These are phyloP conservation scores for Acacia melanoxylon DNA, from an alignment of 306 rosid genomes.

Conservation along the genomic window DNA sequence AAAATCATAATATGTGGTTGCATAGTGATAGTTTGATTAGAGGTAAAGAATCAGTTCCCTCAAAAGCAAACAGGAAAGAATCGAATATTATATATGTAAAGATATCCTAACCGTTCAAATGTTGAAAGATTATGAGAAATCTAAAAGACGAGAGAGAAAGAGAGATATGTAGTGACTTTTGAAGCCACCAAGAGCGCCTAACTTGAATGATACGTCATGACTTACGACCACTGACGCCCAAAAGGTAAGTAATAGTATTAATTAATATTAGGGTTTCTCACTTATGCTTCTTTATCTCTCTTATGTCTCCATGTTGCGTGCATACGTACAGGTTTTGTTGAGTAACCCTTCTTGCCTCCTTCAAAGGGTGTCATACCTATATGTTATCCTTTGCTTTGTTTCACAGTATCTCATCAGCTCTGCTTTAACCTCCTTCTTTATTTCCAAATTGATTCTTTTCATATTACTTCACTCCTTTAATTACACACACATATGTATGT, in stretches of 20 bases:
- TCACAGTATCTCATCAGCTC: neutral
- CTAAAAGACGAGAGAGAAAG: neutral
- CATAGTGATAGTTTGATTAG: neutral
- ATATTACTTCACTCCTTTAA: slow-evolving; percentile 22
- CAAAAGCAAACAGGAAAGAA: slow-evolving; percentile 16
- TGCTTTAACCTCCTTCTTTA: neutral
- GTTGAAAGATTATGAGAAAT: slow-evolving; percentile 31
- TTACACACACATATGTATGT: neutral
- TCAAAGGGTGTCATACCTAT: slow-evolving; percentile 18
- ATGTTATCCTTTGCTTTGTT: neutral
- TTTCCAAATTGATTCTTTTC: slow-evolving; percentile 5
- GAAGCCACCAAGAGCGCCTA: slow-evolving; percentile 37
- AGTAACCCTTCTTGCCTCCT: slow-evolving; percentile 38
- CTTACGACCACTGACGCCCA: slow-evolving; percentile 37
- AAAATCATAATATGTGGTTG: neutral
- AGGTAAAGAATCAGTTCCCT: slow-evolving; percentile 26
- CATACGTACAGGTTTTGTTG: neutral
- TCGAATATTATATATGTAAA: slow-evolving; percentile 9
- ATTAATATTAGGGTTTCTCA: neutral
- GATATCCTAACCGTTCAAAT: neutral
- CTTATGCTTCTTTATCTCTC: neutral
- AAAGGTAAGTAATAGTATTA: neutral
- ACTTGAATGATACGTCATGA: slow-evolving; percentile 31
- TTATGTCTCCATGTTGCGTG: neutral
- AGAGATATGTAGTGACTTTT: slow-evolving; percentile 41